These are phyloP conservation scores for Metarhizium guizhouense DNA, from an alignment of 2,329 filamentous ascomycete genomes.

Conservation along the genomic window DNA sequence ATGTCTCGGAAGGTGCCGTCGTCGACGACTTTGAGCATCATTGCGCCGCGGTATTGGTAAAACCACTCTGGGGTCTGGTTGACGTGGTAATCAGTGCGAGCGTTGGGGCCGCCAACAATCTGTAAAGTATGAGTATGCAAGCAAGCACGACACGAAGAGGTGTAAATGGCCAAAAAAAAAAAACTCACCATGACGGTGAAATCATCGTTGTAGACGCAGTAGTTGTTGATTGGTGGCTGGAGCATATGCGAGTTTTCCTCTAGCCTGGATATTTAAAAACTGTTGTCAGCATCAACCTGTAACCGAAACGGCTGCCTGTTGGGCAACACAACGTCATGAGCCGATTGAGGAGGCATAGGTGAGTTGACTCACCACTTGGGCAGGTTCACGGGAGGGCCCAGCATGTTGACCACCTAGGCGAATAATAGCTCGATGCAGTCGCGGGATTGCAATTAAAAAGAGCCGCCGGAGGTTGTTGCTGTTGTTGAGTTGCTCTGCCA, in stretches of 20 bases:
- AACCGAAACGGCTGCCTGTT: background rate
- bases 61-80: conserved; percentile 96
- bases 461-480: background rate
- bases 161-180: background rate
- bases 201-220: conserved; percentile 84
- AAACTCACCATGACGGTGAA: conserved; percentile 67
- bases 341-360: background rate
- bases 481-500: too few species aligned
- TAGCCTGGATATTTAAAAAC: conserved; percentile 50
- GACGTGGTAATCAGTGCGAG: conserved; percentile 96
- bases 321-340: background rate
- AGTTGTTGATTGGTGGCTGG: conserved; percentile 93
- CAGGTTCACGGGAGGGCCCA: conserved; percentile 43
- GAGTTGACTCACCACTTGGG: conserved; percentile 45
- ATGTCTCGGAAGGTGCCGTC: conserved; percentile 64
- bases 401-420: conserved; percentile 25
- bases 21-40: conserved; percentile 90
- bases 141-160: background rate
- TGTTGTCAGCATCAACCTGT: background rate
- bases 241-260: conserved; percentile 85
- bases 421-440: background rate
- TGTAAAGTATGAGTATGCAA: conserved; percentile 16
- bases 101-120: conserved; percentile 94
- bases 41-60: conserved; percentile 89
- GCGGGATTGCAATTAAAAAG: background rate